Base-by-base conservation (phyloP, 495 filamentous ascomycete genomes). In the Tetracladium marchalianum region DNA sequence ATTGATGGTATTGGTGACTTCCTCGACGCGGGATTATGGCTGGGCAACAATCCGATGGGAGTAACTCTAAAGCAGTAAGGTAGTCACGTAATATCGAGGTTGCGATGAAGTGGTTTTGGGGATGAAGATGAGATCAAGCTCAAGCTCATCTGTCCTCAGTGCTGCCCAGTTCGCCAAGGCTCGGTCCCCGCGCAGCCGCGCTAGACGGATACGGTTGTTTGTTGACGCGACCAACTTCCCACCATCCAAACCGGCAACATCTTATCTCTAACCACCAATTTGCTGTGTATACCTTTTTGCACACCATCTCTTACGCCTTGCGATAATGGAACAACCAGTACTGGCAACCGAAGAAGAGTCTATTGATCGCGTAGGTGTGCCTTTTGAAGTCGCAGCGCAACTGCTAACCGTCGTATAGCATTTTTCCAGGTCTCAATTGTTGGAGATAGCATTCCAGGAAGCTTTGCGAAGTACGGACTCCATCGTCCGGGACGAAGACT, bases 391-490 rank as follows among this genome's bases (percentile, higher is more conserved):
- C 31, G 33, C 15, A n/a, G 13, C 5, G 6, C 33, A 39, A 39
- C 16, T 31, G 31, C 31, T 44, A 37, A 39, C 35, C 15, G 17
- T 34, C 5, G n/a, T 3, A 9, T 27, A 53, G 52, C 49, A 53
- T 41, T 24, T 52, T 11, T 40, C 51, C 9, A 50, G 41, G 19
- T 48, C 51, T 7, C 48, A 60, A 40, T 36, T 58, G 2, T 68
- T 84, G 12, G 87, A 94, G 55, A 66, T 78, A 18, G 76, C 77
- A 52, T 85, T 89, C 55, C 75, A 81, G 44, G 69, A 69, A 38
- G 71, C 68, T 49, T 58, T 72, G 35, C 72, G 75, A 42, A 66
- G 76, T 38, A 68, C 80, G 16, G 68, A 81, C 35, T 58, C 78
- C 11, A 57, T 90, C 35, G 61, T 76, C 42, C 81, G 83, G 59